Evolutionary conservation across 805 yeast genomes (phyloP), one percentile per base, ranked within the genome.

Genomic region (Isabelozyma rhagii): DNA sequence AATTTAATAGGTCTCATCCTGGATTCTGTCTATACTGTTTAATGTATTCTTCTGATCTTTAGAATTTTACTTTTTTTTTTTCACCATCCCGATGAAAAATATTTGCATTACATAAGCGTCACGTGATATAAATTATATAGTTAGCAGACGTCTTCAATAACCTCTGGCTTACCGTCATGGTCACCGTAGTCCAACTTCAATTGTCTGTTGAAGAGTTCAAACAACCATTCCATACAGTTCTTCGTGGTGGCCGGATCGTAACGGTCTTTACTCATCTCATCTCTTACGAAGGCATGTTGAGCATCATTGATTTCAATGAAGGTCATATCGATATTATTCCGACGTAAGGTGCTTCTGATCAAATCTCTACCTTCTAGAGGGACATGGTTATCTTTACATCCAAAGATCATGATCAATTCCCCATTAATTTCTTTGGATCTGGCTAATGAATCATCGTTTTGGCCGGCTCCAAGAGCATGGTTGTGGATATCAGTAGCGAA

Each of bases 251-350:
- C 89, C n/a, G 90, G 81, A 63, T 87, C 94, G 61, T 81, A 87
- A 59, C 94, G 74, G n/a, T 89, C 96, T 68, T 86, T 87, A 55
- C 89, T 83, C 52, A 74, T 68, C 60, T 87, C 94, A 62, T 87
- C 96, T 54, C 94, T 75, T 47, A 87, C 85, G 58, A 87, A 87
- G 0, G 96, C 94, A 57, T 88, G 96, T 64, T 87, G 91, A 11
- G 96, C 94, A 55, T 81, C 91, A 57, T 84, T 80, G 47, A 87
- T 72, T 66, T 87, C 96, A 69, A 84, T 77, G 62, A 87, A 85
- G 0, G 90, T 84, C 66, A 85, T 80, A 50, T 77, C 81, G 46
- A 84, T 87, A 17, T 76, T 77, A 29, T 80, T 74, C 42, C 81
- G 78, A 57, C 89, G 74, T 59, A 87, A 64, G 11, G 77, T 75